These are phyloP conservation scores for Fistulina hepatica DNA, from an alignment of 1,284 basidiomycete species.

Conservation along the genomic window DNA sequence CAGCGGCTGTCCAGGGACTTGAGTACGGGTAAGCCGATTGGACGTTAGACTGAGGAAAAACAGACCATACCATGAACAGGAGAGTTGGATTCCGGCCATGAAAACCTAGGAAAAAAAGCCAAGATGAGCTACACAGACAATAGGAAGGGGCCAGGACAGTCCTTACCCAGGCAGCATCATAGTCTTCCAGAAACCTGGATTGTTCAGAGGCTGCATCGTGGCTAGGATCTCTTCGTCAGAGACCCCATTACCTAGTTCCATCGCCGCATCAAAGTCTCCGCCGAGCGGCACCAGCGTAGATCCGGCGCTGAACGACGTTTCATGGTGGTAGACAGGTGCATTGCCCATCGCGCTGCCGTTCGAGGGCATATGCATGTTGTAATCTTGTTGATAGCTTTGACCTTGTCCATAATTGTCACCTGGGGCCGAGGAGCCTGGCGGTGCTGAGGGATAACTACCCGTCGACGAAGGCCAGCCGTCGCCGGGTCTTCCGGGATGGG, in stretches of 20 bases:
- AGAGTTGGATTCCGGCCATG: constrained; percentile 18
- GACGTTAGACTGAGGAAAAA: constrained; percentile 24
- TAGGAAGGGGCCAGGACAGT: no score
- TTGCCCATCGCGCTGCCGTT: constrained; percentile 7
- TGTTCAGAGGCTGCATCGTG: constrained; percentile 61
- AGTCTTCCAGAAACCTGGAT: constrained; percentile 59
- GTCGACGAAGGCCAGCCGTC: constrained; percentile 9
- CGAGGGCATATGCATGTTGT: constrained; percentile 2
- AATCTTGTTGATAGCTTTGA: constrained; percentile 10
- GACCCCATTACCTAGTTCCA: constrained; percentile 22
- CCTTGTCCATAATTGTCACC: constrained; percentile 9
- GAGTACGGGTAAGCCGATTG: no score
- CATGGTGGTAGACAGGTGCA: constrained; percentile 27
- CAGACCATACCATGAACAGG: constrained; percentile 1
- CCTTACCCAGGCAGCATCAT: constrained; percentile 77
- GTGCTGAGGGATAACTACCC: constrained; percentile 10
- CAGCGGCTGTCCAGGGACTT: no score
- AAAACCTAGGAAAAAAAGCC: constrained; percentile 14
- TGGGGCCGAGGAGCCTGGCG: constrained; percentile 3
- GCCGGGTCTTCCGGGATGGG: constrained; percentile 9
- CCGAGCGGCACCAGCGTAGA: constrained; percentile 31
- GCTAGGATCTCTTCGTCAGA: constrained; percentile 53
- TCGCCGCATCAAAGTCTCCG: constrained; percentile 27
- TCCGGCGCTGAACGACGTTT: constrained; percentile 32
- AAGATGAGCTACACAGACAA: neutral